Percentiles rank a stretch among this genome's conserved stretches.
Evolutionary conservation across 192 early-diverging fungal genomes (phyloP).

Genomic region (Anaeromyces robustus): DNA sequence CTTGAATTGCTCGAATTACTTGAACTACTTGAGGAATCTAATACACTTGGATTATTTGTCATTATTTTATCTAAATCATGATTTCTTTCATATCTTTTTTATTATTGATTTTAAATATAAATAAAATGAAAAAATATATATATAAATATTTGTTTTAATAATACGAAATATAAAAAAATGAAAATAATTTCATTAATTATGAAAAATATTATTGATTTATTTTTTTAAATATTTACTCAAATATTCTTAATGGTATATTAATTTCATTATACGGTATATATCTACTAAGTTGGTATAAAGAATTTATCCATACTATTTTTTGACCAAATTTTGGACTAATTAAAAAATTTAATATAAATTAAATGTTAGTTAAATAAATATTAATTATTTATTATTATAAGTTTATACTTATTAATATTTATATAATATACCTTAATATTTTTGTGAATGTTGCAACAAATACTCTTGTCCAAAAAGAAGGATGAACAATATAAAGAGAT

Average conservation of each 20-base stretch:
- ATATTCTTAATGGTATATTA: constrained; percentile 54
- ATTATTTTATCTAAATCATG: not conserved
- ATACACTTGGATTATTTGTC: constrained; percentile 15
- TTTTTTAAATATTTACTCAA: constrained; percentile 24
- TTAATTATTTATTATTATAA: not conserved
- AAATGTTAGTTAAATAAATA: too few relatives aligned
- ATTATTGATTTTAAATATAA: not conserved
- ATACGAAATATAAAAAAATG: not conserved
- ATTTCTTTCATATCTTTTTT: not conserved
- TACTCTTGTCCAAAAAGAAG: constrained; percentile 65
- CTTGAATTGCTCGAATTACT: constrained; percentile 3
- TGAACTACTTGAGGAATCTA: constrained; percentile 17
- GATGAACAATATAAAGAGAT: constrained; percentile 79
- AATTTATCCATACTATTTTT: constrained; percentile 70
- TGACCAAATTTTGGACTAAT: constrained; percentile 74
- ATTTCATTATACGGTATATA: constrained; percentile 57
- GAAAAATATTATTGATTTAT: too few relatives aligned
- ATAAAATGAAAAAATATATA: too few relatives aligned
- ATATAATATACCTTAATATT: constrained; percentile 54
- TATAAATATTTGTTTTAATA: not conserved
- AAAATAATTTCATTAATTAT: not conserved
- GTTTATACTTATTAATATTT: not conserved
- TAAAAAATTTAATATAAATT: not conserved
- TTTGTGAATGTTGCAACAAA: constrained; percentile 72
- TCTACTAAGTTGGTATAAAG: constrained; percentile 44